Evolutionary conservation across 2,329 filamentous ascomycete species (phyloP).

Genomic region (Claviceps sp.): DNA sequence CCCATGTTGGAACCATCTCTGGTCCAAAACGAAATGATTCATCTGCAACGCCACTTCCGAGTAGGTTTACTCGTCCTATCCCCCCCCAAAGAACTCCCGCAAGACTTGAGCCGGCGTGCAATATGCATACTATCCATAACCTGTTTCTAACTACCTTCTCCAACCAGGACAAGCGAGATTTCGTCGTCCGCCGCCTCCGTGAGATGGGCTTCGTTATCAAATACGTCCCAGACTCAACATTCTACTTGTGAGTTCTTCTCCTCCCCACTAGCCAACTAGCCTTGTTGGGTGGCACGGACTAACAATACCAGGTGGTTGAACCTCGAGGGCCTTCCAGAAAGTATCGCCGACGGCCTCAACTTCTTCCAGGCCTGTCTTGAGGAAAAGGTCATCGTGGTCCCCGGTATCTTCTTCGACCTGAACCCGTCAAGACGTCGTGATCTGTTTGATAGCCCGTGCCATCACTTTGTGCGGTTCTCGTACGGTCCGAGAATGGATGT

Average conservation of each 20-base stretch:
- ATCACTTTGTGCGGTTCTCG: slow-evolving; percentile 76
- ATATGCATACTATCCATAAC: neutral
- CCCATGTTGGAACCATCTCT: slow-evolving; percentile 80
- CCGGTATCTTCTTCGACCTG: slow-evolving; percentile 94
- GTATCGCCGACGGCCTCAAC: slow-evolving; percentile 84
- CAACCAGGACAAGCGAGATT: slow-evolving; percentile 69
- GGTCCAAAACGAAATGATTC: slow-evolving; percentile 75
- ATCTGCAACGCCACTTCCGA: slow-evolving; percentile 77
- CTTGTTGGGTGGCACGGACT: neutral
- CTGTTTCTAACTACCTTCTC: slow-evolving; percentile 5
- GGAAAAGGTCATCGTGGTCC: slow-evolving; percentile 93
- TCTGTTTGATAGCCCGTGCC: slow-evolving; percentile 86
- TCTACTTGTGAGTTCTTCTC: slow-evolving; percentile 58
- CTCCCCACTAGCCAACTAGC: neutral
- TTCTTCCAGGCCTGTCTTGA: slow-evolving; percentile 91
- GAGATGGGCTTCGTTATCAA: slow-evolving; percentile 81
- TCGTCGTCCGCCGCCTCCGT: slow-evolving; percentile 63
- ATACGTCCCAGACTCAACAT: slow-evolving; percentile 79
- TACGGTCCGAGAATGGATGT: slow-evolving; percentile 75
- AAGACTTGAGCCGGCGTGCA: neutral
- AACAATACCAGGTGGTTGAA: slow-evolving; percentile 34
- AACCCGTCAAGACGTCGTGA: slow-evolving; percentile 84
- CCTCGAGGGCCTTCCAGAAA: slow-evolving; percentile 56
- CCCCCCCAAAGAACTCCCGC: too few species aligned
- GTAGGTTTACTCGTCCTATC: slow-evolving; percentile 18